Evolutionary conservation across 2,329 filamentous ascomycete species (phyloP).

Genomic region (Neoscytalidium dimidiatum): DNA sequence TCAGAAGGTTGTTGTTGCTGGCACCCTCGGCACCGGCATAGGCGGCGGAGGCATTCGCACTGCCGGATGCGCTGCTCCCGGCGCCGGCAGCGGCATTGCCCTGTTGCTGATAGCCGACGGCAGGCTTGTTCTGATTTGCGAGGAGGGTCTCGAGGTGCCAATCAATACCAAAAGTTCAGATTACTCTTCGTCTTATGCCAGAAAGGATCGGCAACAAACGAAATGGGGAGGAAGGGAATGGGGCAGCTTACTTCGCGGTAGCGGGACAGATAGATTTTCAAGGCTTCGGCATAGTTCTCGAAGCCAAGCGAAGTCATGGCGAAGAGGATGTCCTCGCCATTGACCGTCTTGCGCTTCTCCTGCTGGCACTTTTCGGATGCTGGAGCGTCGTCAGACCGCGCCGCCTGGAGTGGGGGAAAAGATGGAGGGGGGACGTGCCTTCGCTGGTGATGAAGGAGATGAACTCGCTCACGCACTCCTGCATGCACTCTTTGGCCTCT

Average conservation of each 20-base stretch:
- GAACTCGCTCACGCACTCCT: constrained; percentile 99
- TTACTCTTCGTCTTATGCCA: constrained; percentile 35
- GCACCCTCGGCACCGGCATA: constrained; percentile 35
- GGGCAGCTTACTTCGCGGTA: constrained; percentile 85
- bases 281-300: constrained; percentile 96
- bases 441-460: constrained; percentile 99
- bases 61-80: constrained; percentile 27
- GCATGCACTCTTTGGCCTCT: constrained; percentile 99
- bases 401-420: constrained; percentile 23
- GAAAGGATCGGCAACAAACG: constrained; percentile 22
- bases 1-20: constrained; percentile 46
- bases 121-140: constrained; percentile 63
- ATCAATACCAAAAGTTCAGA: constrained; percentile 55
- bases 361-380: constrained; percentile 99
- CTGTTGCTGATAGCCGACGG: constrained; percentile 37
- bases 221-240: constrained; percentile 23
- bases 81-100: constrained; percentile 32
- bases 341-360: constrained; percentile 98
- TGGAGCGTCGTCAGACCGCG: constrained; percentile 43
- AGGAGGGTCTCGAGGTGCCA: constrained; percentile 72
- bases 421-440: constrained; percentile 58
- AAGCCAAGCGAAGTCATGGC: constrained; percentile 99
- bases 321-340: constrained; percentile 97
- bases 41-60: constrained; percentile 29
- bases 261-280: constrained; percentile 97